Evolutionary conservation across 352 stramenopile species (phyloP).

Genomic region (Aphanomyces astaci): DNA sequence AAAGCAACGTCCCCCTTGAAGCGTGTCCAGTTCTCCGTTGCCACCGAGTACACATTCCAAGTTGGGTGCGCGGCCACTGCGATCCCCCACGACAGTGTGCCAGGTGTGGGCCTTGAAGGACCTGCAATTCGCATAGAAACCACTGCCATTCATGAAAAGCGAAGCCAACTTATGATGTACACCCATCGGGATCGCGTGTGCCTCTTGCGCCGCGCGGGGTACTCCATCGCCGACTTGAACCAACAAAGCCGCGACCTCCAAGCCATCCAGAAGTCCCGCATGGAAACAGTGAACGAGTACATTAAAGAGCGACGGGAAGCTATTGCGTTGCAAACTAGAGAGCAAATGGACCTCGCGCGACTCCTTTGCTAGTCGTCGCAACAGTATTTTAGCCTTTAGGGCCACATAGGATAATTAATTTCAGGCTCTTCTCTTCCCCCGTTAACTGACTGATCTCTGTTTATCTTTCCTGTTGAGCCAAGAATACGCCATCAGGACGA

Average conservation of each 20-base stretch:
- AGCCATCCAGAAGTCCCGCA: constrained; percentile 16
- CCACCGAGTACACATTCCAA: constrained; percentile 3
- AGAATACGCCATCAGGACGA: no score
- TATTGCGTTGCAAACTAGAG: not conserved
- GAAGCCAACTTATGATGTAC: constrained; percentile 19
- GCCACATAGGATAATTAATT: no score
- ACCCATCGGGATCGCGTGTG: constrained; percentile 11
- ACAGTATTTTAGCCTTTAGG: no score
- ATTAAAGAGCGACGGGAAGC: not conserved
- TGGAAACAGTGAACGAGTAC: constrained; percentile 1
- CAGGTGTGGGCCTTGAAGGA: constrained; percentile 16
- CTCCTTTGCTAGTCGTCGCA: not conserved
- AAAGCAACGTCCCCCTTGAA: not conserved
- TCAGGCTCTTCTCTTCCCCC: no score
- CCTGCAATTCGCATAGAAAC: not conserved
- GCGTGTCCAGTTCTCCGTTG: constrained; percentile 4
- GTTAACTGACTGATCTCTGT: no score
- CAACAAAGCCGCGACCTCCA: not conserved
- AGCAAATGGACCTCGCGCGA: not conserved
- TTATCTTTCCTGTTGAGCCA: no score
- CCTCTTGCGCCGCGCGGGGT: constrained; percentile 15
- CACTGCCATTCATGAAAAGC: constrained; percentile 3
- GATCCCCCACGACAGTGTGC: constrained; percentile 11
- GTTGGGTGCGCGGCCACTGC: constrained; percentile 5
- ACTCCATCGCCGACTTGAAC: constrained; percentile 13